Base-by-base conservation (phyloP, 345 rosid species). In the Trapa incisa region DNA sequence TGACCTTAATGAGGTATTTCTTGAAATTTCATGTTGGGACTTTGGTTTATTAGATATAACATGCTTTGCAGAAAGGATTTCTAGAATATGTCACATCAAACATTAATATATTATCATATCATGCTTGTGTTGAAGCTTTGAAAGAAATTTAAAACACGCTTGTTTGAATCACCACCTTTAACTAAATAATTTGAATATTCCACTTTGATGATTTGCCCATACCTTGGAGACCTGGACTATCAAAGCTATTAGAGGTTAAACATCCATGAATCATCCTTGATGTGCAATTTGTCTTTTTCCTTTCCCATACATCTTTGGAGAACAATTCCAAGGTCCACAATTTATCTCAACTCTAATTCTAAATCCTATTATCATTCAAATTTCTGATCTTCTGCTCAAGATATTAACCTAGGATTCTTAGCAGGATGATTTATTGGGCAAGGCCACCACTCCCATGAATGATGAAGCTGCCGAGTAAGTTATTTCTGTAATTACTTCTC, bases 1-100 rank as follows among this genome's bases (percentile, higher is more conserved):
- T 73, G 96, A 89, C 76, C 94, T 89, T 74, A 97, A 89, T 65
- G 96, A 91, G 99, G 99, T 95, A 85, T 67, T 39, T 29, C 17
- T 71, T 50, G 1, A 48, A 43, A 57, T 9, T 29, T 57, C 6
- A 5, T 58, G 9, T 57, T 22, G 29, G 29, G 29, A 22, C 29
- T 22, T 22, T 22, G 29, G 29, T 22, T 22, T 22, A 22, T 22
- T 22, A 57, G 36, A n/a, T 57, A 9, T 5, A 29, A 6, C 61
- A 29, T 12, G 29, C 3, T 9, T 57, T 41, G 43, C 43, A 41
- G 6, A 56, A 4, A 56, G 6, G 6, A 50, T 16, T 50, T 50
- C 56, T 50, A 50, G 56, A 50, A 50, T 50, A 50, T 50, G 15
- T 50, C 16, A 22, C 22, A 7, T 3, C n/a, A 50, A 13, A 14